Evolutionary conservation across 805 yeast genomes (phyloP), one percentile per base, ranked within the genome.

Genomic region (Cyberlindnera veronae): DNA sequence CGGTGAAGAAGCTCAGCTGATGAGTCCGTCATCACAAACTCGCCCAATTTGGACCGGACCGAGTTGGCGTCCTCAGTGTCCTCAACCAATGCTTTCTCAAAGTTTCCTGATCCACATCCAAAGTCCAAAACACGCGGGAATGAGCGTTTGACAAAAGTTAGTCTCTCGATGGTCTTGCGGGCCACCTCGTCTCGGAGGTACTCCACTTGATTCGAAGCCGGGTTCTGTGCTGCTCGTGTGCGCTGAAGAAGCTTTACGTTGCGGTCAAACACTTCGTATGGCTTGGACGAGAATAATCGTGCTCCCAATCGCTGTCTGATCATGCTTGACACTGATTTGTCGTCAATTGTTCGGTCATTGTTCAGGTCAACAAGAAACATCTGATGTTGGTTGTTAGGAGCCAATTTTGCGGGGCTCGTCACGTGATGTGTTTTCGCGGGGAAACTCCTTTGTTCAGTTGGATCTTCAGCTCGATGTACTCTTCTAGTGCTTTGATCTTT

Each of bases 171-270:
- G 9, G 89, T 79, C 38, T 85, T 73, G 18, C 68, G 55, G 1
- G 93, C 89, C 7, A 84, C 77, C 56, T 85, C 93, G 53, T 82
- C 80, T 30, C 89, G 68, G 19, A 87, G 62, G 53, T 85, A 87
- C 49, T 87, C 95, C 10, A 75, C 84, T 46, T 74, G 67, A 15
- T 78, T 63, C 13, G 81, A 71, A 9, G 65, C 64, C 18, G 72
- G 60, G 6, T 39, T 32, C 0, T 80, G 76, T 0, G 84, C 76
- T 6, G 74, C 55, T 33, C 71, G 49, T 18, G 74, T 67, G 32
- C 86, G 63, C 50, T 87, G 95, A n/a, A 69, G 49, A 6, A 67
- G 59, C 55, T 87, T 87, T 39, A 78, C 68, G 7, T 61, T 50
- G 30, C 93, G 62, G 58, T 84, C 84, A 60, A 86, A 86, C 9